Percentiles rank a stretch among this genome's conserved stretches.
These are phyloP conservation scores for Dicorynia guianensis DNA, from an alignment of 306 rosid genomes.

Conservation along the genomic window DNA sequence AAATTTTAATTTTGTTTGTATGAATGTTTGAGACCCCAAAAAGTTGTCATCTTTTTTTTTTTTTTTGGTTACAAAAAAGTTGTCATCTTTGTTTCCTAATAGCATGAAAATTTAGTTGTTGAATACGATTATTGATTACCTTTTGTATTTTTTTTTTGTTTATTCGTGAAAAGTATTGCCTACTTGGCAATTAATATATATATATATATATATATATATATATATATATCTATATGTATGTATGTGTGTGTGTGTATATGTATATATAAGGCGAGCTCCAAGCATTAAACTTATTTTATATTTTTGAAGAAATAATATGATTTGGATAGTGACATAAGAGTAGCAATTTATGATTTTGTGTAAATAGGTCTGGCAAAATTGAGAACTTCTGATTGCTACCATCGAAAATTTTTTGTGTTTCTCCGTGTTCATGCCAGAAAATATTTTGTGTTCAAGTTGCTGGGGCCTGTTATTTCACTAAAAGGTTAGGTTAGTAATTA, in stretches of 20 bases:
- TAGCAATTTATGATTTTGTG: not conserved
- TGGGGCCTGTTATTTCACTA: not conserved
- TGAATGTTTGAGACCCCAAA: not conserved
- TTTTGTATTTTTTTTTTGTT: not conserved
- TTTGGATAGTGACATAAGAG: too few species aligned
- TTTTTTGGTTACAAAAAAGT: too few species aligned
- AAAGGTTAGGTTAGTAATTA: not conserved
- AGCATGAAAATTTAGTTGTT: not conserved
- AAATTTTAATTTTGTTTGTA: not conserved
- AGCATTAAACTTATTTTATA: too few species aligned
- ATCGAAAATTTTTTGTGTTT: not conserved
- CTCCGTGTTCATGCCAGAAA: not conserved
- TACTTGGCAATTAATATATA: not conserved
- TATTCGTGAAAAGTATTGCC: not conserved
- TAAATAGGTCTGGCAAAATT: not conserved
- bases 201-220: too few species aligned
- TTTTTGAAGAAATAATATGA: too few species aligned
- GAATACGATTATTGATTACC: not conserved
- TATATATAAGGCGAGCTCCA: too few species aligned
- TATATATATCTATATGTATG: too few species aligned
- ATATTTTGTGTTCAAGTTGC: not conserved
- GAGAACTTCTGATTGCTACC: not conserved
- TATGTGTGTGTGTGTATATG: too few species aligned
- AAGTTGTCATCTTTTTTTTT: not conserved
- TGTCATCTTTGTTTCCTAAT: not conserved